Base-by-base conservation (phyloP, 2,329 filamentous ascomycete genomes). In the Aspergillus pseudotamarii region DNA sequence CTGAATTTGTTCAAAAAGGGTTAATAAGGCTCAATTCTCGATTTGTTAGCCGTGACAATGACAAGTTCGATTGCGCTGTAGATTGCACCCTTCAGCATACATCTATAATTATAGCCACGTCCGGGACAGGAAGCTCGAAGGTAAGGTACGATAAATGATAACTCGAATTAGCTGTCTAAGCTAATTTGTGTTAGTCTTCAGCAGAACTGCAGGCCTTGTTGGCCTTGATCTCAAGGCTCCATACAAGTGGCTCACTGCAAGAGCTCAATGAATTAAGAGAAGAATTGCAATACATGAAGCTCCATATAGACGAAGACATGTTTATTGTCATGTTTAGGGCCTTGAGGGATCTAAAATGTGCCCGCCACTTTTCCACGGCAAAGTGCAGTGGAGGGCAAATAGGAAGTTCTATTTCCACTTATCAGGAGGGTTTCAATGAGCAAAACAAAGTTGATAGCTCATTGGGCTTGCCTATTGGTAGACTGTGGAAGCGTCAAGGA, bases 51-150 rank as follows among this genome's bases (percentile, higher is more conserved):
- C 43, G 12, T 14, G 43, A 50, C 21, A 23, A 48, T 6, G 43
- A 28, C 28, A n/a, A 11, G 19, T 28, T 48, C 36, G 56, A 46
- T 23, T 58, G 56, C n/a, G 12, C 14, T 23, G 26, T 58, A 28
- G 16, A 46, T 16, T 60, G 58, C 38, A 56, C 58, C 28, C 55
- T 60, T 19, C 30, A 45, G 23, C 21, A 45, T 60, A 45, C 50
- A 19, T 54, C 50, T 19, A 50, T 26, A 45, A 43, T 28, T n/a
- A 46, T 60, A 41, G 48, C 43, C 28, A 38, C 30, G 19, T 28
- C 30, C 19, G 50, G 58, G 45, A 30, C 48, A 56, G 58, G 50
- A 32, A 32, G 23, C 6, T 60, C 58, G 11, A 56, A 55, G 50
- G 58, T 60, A 45, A 5, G 36, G 34, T 34, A 21, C 11, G 23